Conservation (phyloP, 78 protist genomes). For the Reticulomyxa filosa region DNA sequence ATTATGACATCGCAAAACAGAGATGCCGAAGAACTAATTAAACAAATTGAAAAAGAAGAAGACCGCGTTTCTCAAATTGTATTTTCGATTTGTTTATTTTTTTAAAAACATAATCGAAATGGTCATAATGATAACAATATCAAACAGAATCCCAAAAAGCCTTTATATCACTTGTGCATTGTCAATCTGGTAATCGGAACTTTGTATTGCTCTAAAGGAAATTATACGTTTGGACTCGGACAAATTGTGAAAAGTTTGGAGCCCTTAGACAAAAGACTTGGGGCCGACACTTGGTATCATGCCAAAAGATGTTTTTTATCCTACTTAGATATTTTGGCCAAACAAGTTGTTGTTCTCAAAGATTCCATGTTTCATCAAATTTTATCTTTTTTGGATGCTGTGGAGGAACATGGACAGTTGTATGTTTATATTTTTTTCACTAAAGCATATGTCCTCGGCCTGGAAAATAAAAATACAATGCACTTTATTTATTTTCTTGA, state of each 20-base stretch:
- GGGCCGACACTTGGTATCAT: conserved; percentile 14
- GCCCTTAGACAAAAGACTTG: background rate
- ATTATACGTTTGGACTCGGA: conserved; percentile 4
- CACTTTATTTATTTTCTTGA: too few relatives aligned
- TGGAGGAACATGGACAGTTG: conserved; percentile 1
- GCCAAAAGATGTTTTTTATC: conserved; percentile 5
- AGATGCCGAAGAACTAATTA: conserved; percentile 11
- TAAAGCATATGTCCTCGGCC: too few relatives aligned
- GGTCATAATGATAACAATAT: too few relatives aligned
- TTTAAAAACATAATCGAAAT: too few relatives aligned
- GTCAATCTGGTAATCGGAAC: conserved; percentile 20
- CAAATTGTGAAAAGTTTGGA: background rate
- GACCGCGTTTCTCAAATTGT: too few relatives aligned
- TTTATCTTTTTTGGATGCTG: conserved; percentile 2
- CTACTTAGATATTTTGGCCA: background rate
- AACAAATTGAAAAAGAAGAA: conserved; percentile 9
- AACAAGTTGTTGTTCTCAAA: conserved; percentile 4
- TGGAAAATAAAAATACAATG: too few relatives aligned
- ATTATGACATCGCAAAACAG: background rate
- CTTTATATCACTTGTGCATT: background rate
- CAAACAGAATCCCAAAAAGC: background rate
- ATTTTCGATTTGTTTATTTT: too few relatives aligned
- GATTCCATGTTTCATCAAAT: background rate
- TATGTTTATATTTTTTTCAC: too few relatives aligned
- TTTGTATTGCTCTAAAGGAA: conserved; percentile 14